Evolutionary conservation across 345 rosid genomes (phyloP).

Genomic region (Moricandia moricandioides): DNA sequence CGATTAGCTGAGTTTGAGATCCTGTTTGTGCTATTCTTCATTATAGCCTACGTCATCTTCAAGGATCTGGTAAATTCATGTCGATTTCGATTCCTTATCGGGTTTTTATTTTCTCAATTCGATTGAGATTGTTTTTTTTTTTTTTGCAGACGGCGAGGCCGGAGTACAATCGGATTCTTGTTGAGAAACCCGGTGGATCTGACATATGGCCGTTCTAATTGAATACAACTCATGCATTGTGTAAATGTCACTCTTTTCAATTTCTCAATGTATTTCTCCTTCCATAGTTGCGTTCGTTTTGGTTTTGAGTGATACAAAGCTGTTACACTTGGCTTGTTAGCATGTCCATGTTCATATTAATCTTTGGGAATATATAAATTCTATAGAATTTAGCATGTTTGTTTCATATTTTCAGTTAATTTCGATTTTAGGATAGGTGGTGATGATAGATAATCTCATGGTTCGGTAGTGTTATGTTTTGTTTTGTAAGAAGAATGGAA

Average conservation of each 20-base stretch:
- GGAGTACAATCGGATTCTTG: slow-evolving; percentile 39
- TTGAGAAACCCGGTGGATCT: slow-evolving; percentile 30
- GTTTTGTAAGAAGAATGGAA: slow-evolving; percentile 8
- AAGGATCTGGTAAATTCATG: slow-evolving; percentile 34
- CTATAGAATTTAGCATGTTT: not conserved
- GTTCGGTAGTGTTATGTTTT: not conserved
- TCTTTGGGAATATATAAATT: not conserved
- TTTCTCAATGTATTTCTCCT: slow-evolving; percentile 6
- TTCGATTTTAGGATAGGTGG: not conserved
- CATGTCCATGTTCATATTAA: not conserved
- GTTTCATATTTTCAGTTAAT: not conserved
- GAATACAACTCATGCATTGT: not conserved
- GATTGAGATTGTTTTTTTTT: not conserved
- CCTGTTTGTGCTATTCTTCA: slow-evolving; percentile 32
- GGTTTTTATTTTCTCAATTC: not conserved
- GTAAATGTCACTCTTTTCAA: slow-evolving; percentile 10
- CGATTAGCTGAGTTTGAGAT: slow-evolving; percentile 42
- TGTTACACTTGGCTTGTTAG: not conserved
- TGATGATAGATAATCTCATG: not conserved
- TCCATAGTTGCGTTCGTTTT: not conserved
- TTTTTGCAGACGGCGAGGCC: slow-evolving; percentile 37
- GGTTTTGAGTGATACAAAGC: not conserved
- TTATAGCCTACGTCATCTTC: slow-evolving; percentile 34
- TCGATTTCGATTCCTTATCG: not conserved
- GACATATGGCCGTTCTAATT: slow-evolving; percentile 33